Evolutionary conservation across 139 green algal species (phyloP).

Genomic region (Asterochloris erici): DNA sequence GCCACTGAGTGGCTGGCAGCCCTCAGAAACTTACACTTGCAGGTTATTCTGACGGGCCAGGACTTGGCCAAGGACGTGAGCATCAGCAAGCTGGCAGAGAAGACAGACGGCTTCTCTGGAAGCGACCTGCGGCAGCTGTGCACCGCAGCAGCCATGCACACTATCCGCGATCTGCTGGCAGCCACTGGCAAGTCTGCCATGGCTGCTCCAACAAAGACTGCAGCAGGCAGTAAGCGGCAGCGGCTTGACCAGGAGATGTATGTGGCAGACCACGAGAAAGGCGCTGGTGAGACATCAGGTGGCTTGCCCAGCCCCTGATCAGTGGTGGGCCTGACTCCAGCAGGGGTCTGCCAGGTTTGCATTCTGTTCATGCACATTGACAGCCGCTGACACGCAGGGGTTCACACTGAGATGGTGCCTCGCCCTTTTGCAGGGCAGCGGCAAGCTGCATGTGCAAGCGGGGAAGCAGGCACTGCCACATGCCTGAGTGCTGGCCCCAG

Average conservation of each 20-base stretch:
- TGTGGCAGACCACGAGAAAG: too few relatives aligned
- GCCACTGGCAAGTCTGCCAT: conserved; percentile 24
- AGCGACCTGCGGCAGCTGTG: conserved; percentile 44
- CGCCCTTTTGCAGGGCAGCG: too few relatives aligned
- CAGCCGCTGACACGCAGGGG: too few relatives aligned
- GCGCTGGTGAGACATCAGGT: too few relatives aligned
- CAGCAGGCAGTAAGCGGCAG: neutral
- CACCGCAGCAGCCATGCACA: conserved; percentile 38
- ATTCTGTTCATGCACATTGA: too few relatives aligned
- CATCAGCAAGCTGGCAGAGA: conserved; percentile 24
- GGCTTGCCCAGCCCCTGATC: too few relatives aligned
- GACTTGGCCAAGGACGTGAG: conserved; percentile 26
- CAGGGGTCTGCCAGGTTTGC: too few relatives aligned
- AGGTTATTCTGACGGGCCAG: conserved; percentile 38
- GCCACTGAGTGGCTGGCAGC: neutral
- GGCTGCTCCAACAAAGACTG: neutral
- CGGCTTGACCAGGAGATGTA: neutral
- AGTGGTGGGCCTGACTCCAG: too few relatives aligned
- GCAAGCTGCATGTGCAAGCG: too few relatives aligned
- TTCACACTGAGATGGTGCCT: too few relatives aligned
- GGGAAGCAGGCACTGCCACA: too few relatives aligned
- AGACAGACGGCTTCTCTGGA: conserved; percentile 39
- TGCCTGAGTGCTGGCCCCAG: too few relatives aligned
- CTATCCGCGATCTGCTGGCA: conserved; percentile 34
- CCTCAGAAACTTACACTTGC: neutral